Evolutionary conservation across 2,329 filamentous ascomycete species (phyloP), one percentile per base, ranked within the genome.

Genomic region (Aureobasidium pullulans): DNA sequence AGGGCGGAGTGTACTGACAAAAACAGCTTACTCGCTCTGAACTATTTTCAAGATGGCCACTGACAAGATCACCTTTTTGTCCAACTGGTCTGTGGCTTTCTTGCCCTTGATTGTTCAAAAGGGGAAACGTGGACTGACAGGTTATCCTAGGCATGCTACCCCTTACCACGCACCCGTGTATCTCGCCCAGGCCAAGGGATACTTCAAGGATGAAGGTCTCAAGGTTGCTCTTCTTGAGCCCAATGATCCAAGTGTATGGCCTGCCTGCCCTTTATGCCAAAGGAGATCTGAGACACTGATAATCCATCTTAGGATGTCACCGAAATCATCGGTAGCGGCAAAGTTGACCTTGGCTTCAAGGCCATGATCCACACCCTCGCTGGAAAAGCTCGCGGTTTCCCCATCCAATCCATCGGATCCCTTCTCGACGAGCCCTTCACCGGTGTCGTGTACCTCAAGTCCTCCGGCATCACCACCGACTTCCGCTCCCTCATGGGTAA

Each of bases 301-400:
- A n/a, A n/a, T n/a, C n/a, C n/a, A n/a, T n/a, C n/a, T 23, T 46
- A 85, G 70, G 88, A 91, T 78, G 88, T 91, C 63, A 91, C 88
- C 63, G 88, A 90, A 71, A 89, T 91, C 71, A 88, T 91, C 64
- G 88, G 88, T 61, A 85, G 81, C 59, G 85, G 84, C 62, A 90
- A 89, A 69, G 84, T 89, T 52, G 87, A 90, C 69, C 82, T 90
- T 68, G 88, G 87, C 46, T 90, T 89, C 81, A 91, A 90, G 73
- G 87, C 88, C 64, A 90, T 91, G 87, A 91, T 91, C 65, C 88
- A 91, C 69, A 90, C 87, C 8, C 81, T 91, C 61, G 87, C 87
- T 59, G 87, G 87, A 70, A 89, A 90, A 73, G 87, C 88, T 40
- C 86, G 87, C 62, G 77, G 81, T 75, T 91, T 89, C 70, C 88